A percentile compares a stretch with the other conserved stretches of the same genome.
phyloP scores from a whole-genome alignment of 2,329 filamentous ascomycete species.

The Trichoderma oligosporum region DNA sequence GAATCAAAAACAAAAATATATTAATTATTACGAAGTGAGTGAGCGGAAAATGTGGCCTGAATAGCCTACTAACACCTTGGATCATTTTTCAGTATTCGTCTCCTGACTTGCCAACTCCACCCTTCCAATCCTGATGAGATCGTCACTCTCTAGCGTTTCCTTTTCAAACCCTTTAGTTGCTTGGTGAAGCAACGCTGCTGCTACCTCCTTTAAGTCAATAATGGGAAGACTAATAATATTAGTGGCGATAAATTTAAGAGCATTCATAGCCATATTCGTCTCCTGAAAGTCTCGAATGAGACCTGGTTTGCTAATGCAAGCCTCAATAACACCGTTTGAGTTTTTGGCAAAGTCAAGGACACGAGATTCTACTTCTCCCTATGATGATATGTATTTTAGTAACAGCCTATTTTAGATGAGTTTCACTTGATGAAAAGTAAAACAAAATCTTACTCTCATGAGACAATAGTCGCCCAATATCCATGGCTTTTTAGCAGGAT shows the following conservation, averaged over 20 bases:
- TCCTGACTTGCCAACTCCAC: neutral
- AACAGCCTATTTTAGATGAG: too few relatives aligned
- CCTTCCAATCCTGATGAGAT: slow-evolving; percentile 17
- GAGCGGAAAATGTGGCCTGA: neutral
- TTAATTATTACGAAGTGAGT: neutral
- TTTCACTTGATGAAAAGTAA: neutral
- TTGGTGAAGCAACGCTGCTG: slow-evolving; percentile 11
- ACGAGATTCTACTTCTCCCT: slow-evolving; percentile 15
- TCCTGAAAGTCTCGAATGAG: neutral
- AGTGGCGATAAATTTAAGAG: neutral
- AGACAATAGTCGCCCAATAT: slow-evolving; percentile 24
- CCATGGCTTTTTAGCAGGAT: slow-evolving; percentile 41
- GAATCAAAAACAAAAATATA: neutral
- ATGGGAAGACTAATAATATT: neutral
- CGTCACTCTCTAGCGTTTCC: slow-evolving; percentile 11
- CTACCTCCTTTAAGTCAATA: neutral
- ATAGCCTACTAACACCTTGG: neutral
- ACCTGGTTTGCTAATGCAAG: slow-evolving; percentile 7
- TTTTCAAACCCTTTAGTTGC: slow-evolving; percentile 9
- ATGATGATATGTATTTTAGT: neutral
- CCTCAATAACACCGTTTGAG: neutral
- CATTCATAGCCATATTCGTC: neutral
- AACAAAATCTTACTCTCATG: slow-evolving; percentile 3
- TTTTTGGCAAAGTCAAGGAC: slow-evolving; percentile 9
- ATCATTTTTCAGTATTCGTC: neutral